Base-by-base conservation (phyloP, 768 basidiomycete genomes). In the Stropharia rugosoannulata region DNA sequence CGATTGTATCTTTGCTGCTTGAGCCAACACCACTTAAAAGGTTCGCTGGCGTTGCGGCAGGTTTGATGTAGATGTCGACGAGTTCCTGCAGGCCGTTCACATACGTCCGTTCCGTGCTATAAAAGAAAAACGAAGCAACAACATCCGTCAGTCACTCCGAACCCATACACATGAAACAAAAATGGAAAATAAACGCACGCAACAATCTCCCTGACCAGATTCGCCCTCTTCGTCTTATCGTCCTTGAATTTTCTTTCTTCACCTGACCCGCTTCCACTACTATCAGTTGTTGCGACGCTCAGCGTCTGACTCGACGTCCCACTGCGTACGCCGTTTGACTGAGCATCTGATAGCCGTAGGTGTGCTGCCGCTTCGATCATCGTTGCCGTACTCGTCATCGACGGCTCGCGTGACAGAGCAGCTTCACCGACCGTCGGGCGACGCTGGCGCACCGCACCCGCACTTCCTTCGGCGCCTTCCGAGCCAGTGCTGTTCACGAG, bases 41-140 rank as follows among this genome's bases (percentile, higher is more conserved):
- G 60, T 85, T 89, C 52, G 89, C 85, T 3, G 87, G 79, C 22
- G 81, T 81, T 9, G 83, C 77, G 5, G 89, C 87, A 42, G 95
- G 94, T 66, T 85, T 89, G 73, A 98, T 90, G 67, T 98, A 99
- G 49, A 99, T 96, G 56, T 93, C 90, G 48, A 95, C 86, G 8
- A 99, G 83, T 69, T 97, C 96, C 65, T 92, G 87, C 32, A 99
- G 74, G n/a, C 93, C 90, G 60, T 89, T 89, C 57, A 96, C 92
- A 71, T 99, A 99, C 1, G 95, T 94, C 58, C 90, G 81, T 72
- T 99, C 97, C 42, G 96, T 98, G 64, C 93, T 93, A 65, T 36
- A 60, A n/a, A n/a, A 44, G 15, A 55, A 32, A n/a, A 5, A 57
- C 29, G 41, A 53, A 32, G 49, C 54, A 62, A 59, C 66, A 27